Evolutionary conservation across 116 monocot genomes (phyloP), one percentile per base, ranked within the genome.

Genomic region (Trichopus zeylanicus): DNA sequence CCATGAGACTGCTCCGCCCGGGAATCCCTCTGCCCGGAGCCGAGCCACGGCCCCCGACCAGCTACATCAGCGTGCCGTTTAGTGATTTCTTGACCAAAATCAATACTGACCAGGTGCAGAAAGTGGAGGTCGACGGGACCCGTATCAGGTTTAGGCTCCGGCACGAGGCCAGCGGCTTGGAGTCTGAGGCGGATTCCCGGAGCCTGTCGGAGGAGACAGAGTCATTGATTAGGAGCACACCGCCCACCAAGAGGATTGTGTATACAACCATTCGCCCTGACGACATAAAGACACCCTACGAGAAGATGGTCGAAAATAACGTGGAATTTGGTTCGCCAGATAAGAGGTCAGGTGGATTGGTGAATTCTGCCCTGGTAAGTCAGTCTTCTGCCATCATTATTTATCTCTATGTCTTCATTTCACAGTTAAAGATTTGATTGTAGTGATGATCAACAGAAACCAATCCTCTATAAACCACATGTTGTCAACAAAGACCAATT

Each of bases 251-350:
- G 78, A 85, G 88, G 66, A 61, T 99, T 26, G 71, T 99, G 31
- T 99, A 92, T 68, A 88, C 83, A 5, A 99, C 99, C 0, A 92
- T 83, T 9, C 67, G 92, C 7, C 99, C 99, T 0, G 63, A 57
- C 0, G 99, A 99, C 73, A 99, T 99, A 8, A 99, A 86, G 73
- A 99, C 92, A 4, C 99, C 99, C 0, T 99, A 99, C 32, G 99
- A 99, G 60, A 99, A 99, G 77, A 99, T 99, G 99, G 71, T 92
- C 6, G 92, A 92, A 58, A 92, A 99, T 47, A 67, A 80, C 19
- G 99, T 99, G 21, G 99, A 99, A 62, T 99, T 99, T 71, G 99
- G 99, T 0, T 99, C 99, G 6, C 99, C 99, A 0, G 99, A 99
- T 59, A 92, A 83, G 68, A 72, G 89, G 16, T 99, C 99, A 4